Evolutionary conservation across 345 rosid genomes (phyloP).

Genomic region (Alliaria petiolata): DNA sequence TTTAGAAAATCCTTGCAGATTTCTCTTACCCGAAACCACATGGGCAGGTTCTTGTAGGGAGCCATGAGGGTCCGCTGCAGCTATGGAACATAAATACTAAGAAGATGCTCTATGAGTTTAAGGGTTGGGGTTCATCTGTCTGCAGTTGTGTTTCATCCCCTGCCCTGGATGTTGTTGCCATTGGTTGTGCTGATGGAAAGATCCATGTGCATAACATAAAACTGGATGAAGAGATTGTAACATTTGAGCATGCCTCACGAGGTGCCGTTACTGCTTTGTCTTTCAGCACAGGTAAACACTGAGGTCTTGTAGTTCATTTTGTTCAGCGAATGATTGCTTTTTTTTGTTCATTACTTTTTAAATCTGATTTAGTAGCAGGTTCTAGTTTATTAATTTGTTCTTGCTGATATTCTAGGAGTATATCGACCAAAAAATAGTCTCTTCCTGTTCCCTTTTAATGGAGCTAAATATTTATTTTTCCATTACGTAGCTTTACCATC

Average conservation of each 20-base stretch:
- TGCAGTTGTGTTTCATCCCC: conserved; percentile 87
- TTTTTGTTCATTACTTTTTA: background rate
- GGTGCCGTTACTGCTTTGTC: conserved; percentile 85
- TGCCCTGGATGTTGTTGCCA: conserved; percentile 87
- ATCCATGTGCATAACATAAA: conserved; percentile 84
- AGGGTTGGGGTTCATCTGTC: conserved; percentile 77
- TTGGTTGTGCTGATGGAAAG: conserved; percentile 93
- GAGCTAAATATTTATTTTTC: background rate
- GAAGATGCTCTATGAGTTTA: conserved; percentile 73
- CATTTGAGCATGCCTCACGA: conserved; percentile 71
- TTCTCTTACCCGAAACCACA: conserved; percentile 13
- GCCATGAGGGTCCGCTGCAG: conserved; percentile 84
- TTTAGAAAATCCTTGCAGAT: background rate
- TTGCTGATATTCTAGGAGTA: background rate
- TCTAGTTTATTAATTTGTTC: background rate
- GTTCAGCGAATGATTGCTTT: background rate
- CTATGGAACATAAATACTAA: conserved; percentile 94
- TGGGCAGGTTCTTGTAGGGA: conserved; percentile 74
- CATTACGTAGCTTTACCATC: too few species aligned
- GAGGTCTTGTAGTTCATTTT: background rate
- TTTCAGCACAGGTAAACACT: conserved; percentile 66
- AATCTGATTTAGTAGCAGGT: background rate
- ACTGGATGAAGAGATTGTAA: conserved; percentile 66
- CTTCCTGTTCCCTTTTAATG: background rate
- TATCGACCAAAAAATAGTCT: background rate